Evolutionary conservation across 1,284 basidiomycete species (phyloP).

Genomic region (Cutaneotrichosporon sp.): DNA sequence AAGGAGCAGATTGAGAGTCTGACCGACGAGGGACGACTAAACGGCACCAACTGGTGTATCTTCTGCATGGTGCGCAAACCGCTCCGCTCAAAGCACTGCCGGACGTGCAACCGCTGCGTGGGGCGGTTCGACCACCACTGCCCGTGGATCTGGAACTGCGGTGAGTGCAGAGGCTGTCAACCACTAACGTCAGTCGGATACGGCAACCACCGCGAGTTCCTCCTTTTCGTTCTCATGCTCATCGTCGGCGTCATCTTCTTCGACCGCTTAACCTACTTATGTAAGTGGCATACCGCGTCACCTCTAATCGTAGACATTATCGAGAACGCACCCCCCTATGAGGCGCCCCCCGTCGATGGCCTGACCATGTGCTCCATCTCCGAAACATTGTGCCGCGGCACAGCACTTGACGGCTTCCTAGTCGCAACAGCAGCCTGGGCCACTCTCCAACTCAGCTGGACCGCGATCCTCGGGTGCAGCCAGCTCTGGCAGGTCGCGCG

Average conservation of each 20-base stretch:
- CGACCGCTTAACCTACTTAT: conserved; percentile 73
- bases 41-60: conserved; percentile 94
- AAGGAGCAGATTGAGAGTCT: conserved; percentile 85
- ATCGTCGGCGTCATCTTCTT: conserved; percentile 76
- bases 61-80: conserved; percentile 89
- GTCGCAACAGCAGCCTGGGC: conserved; percentile 76
- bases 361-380: conserved; percentile 61
- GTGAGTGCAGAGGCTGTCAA: conserved; percentile 52
- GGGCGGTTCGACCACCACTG: conserved; percentile 92
- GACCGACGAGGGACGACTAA: conserved; percentile 77
- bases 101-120: conserved; percentile 83
- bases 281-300: conserved; percentile 53
- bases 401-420: conserved; percentile 70
- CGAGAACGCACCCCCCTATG: conserved; percentile 48
- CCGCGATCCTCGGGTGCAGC: conserved; percentile 71
- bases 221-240: conserved; percentile 79
- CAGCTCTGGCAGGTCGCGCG: conserved; percentile 88
- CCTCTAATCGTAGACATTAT: conserved; percentile 37
- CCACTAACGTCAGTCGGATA: conserved; percentile 63
- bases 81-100: conserved; percentile 90
- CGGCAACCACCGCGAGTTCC: conserved; percentile 91
- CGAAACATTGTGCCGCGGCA: conserved; percentile 61
- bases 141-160: conserved; percentile 99
- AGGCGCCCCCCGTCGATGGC: conserved; percentile 53
- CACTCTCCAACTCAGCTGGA: conserved; percentile 89